Conservation (phyloP, 441 rosid species). For the Adansonia rubrostipa region DNA sequence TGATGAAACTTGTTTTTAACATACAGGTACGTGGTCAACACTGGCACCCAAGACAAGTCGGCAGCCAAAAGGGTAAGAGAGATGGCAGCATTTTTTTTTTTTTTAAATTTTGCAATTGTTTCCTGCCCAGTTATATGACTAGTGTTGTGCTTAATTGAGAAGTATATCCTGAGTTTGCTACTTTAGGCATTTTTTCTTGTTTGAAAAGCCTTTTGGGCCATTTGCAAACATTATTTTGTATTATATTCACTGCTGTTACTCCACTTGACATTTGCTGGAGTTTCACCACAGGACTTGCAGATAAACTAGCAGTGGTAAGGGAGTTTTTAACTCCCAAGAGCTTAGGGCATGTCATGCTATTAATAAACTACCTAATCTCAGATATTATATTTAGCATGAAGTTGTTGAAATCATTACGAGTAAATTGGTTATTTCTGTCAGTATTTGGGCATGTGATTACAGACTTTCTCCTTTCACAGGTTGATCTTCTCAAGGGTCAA, state of each 20-base stretch:
- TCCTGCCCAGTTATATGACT: background rate
- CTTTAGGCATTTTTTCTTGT: constrained; percentile 2
- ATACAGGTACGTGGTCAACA: constrained; percentile 69
- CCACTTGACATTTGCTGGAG: background rate
- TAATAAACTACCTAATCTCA: no score
- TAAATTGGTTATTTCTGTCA: background rate
- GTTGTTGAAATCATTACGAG: no score
- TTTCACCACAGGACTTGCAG: background rate
- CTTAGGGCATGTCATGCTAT: background rate
- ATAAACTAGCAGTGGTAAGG: background rate
- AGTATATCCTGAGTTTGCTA: background rate
- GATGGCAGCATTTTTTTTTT: background rate
- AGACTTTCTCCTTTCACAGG: constrained; percentile 41
- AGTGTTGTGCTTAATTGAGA: background rate
- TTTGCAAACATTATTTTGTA: background rate
- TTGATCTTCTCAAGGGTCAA: constrained; percentile 90
- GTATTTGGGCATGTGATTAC: background rate
- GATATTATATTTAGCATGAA: background rate
- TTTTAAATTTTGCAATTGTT: constrained; percentile 3
- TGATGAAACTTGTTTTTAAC: constrained; percentile 13
- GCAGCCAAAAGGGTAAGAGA: constrained; percentile 89
- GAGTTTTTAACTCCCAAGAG: no score
- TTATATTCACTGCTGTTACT: background rate
- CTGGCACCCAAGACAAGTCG: constrained; percentile 83
- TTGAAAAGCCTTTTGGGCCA: constrained; percentile 8